Evolutionary conservation across 768 basidiomycete genomes (phyloP).

Genomic region (Calocera cornea): DNA sequence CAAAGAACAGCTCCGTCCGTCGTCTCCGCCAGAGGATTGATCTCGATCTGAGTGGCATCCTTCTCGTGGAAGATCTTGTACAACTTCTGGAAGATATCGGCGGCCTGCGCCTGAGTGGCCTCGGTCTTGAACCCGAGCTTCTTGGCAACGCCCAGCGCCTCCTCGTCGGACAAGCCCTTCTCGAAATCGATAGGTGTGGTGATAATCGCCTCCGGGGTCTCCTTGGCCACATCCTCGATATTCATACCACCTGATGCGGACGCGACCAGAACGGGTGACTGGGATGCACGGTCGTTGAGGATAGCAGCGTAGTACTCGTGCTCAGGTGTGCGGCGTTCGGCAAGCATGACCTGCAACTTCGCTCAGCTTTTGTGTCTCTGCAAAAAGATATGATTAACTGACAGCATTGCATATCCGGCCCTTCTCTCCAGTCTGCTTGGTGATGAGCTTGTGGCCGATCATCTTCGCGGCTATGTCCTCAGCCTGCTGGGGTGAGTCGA

Average conservation of each 20-base stretch:
- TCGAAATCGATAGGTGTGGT: conserved; percentile 82
- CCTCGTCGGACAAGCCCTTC: conserved; percentile 58
- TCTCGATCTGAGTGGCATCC: conserved; percentile 98
- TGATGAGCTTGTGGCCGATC: conserved; percentile 91
- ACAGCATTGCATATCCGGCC: conserved; percentile 94
- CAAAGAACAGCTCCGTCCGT: conserved; percentile 85
- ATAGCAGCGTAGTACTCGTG: conserved; percentile 99
- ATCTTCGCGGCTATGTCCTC: conserved; percentile 78
- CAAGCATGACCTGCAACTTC: conserved; percentile 75
- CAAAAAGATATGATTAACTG: conserved; percentile 21
- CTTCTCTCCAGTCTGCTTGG: conserved; percentile 89
- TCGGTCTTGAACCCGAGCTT: conserved; percentile 78
- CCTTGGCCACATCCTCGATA: conserved; percentile 97
- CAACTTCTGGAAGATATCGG: conserved; percentile 82
- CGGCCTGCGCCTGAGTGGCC: conserved; percentile 65
- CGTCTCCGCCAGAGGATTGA: conserved; percentile 93
- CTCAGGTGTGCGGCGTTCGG: conserved; percentile 79
- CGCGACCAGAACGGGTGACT: conserved; percentile 83
- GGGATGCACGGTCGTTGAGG: conserved; percentile 81
- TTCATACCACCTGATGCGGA: conserved; percentile 98
- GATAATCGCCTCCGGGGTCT: conserved; percentile 88
- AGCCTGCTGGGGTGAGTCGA: conserved; percentile 84
- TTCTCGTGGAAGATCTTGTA: conserved; percentile 98
- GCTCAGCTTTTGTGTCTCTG: background rate
- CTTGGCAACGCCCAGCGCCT: conserved; percentile 66